Evolutionary conservation across 176 grass and related monocot species (phyloP).

Genomic region (Ensete ventricosum): DNA sequence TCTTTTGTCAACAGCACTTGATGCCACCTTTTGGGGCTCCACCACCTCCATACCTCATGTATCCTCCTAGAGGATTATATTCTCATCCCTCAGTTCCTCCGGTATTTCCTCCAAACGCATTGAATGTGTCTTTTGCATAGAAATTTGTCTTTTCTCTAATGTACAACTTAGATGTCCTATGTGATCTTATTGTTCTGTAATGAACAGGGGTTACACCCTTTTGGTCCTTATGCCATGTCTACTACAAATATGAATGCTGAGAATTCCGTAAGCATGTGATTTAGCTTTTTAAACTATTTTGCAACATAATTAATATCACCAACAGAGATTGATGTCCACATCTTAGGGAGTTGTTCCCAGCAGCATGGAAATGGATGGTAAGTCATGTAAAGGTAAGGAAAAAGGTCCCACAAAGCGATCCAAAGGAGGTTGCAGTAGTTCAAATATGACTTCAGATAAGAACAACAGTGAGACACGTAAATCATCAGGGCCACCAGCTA

Average conservation of each 20-base stretch:
- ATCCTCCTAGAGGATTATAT: conserved; percentile 91
- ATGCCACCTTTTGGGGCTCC: conserved; percentile 81
- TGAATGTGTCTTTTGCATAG: neutral
- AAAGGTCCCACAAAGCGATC: conserved; percentile 71
- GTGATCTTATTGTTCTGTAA: neutral
- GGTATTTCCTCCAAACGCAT: conserved; percentile 25
- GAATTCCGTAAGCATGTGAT: conserved; percentile 50
- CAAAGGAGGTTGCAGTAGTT: conserved; percentile 89
- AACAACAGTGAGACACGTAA: conserved; percentile 48
- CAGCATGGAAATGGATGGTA: conserved; percentile 53
- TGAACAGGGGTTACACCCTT: conserved; percentile 71
- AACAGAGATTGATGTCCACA: conserved; percentile 12
- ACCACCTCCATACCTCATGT: conserved; percentile 69
- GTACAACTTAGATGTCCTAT: neutral
- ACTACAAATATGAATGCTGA: conserved; percentile 65
- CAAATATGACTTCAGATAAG: conserved; percentile 87
- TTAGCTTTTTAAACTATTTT: neutral
- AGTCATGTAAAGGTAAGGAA: conserved; percentile 70
- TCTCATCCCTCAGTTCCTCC: conserved; percentile 81
- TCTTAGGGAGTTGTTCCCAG: conserved; percentile 47
- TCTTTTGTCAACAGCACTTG: conserved; percentile 45
- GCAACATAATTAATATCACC: conserved; percentile 11
- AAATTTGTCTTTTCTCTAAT: neutral
- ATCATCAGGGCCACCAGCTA: conserved; percentile 60
- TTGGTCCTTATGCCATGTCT: conserved; percentile 59